Base-by-base conservation (phyloP, 352 stramenopile species). In the Globisporangium iwayamae region DNA sequence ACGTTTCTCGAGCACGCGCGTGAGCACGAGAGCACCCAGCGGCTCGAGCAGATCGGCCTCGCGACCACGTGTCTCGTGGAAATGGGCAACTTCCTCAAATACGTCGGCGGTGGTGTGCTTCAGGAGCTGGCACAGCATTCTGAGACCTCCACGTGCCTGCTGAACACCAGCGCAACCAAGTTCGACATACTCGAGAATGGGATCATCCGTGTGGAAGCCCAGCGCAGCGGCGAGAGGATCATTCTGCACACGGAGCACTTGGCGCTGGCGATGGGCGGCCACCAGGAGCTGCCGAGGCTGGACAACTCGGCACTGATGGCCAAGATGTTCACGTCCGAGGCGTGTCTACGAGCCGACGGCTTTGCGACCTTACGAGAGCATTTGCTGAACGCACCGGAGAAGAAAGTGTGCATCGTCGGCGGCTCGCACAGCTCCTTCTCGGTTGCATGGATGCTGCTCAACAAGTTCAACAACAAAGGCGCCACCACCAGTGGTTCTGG, bases 371-470 rank as follows among this genome's bases (percentile, higher is more conserved):
- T 95, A 3, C 75, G 75, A 20, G 68, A 79, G 18, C 70, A 71
- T 28, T 73, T 90, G 28, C 61, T 86, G 2, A 62, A 78, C 14
- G 65, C 73, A 16, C 76, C 84, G 14, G 62, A 70, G 7, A 65
- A 62, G 13, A 91, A 93, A 70, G 82, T 94, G 14, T 91, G 78
- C 54, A 85, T 96, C 46, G 75, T 96, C 3, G 89, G 89, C 11
- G 89, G 89, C 14, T 91, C 84, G 0, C 87, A 96, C 71, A 94
- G 83, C 39, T 87, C 89, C 2, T 96, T 96, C 60, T 94, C 83
- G 0, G 81, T 92, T 4, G 81, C 81, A 5, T 95, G 84, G 87
- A 66, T 93, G 43, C 73, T 92, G 43, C 64, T 96, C 30, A 85
- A 94, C 66, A 86, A 76, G 20, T 77, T 83, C 18, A 69, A 36